Evolutionary conservation across 768 basidiomycete genomes (phyloP), one percentile per base, ranked within the genome.

Genomic region (Pilatotrama ljubarskyi): DNA sequence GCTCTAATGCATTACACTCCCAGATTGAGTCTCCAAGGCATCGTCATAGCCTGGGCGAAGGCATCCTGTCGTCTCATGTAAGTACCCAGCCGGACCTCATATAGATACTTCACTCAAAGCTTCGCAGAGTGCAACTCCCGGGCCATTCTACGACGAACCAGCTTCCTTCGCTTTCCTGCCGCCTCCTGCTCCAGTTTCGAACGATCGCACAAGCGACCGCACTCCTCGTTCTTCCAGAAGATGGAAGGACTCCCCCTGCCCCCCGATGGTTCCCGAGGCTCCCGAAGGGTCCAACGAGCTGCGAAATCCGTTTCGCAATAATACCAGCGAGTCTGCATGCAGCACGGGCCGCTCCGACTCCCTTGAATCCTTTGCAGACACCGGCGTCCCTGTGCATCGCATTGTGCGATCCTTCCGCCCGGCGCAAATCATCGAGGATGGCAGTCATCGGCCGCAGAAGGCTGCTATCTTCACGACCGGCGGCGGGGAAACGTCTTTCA

Each of bases 271-370:
- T 8, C 55, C 46, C 2, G 18, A 38, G 9, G 3, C 9, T 2
- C 44, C 20, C n/a, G 13, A 36, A 2, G 11, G 4, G 8, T 51
- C 59, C 13, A 43, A 24, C 32, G 59, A 61, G 35, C 20, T 61
- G 18, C 59, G 48, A 9, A 61, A 61, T 35, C 59, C 59, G 1
- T 61, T 61, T 40, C 59, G 59, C 14, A 61, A 40, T 41, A 37
- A 32, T 40, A 61, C 59, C 5, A 38, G 3, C 48, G 59, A 61
- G 18, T 55, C 59, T 1, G 7, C 51, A 5, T 5, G 38, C 1
- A 61, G 47, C 29, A 37, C 41, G 3, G 35, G 47, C 1, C 59
- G 53, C 47, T 44, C 52, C 7, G 26, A 42, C 6, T 52, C 58
- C 1, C 22, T 38, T 43, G 58, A 53, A 8, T 61, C 59, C 2